Conservation (phyloP, 441 rosid genomes). For the Adansonia madagascariensis region DNA sequence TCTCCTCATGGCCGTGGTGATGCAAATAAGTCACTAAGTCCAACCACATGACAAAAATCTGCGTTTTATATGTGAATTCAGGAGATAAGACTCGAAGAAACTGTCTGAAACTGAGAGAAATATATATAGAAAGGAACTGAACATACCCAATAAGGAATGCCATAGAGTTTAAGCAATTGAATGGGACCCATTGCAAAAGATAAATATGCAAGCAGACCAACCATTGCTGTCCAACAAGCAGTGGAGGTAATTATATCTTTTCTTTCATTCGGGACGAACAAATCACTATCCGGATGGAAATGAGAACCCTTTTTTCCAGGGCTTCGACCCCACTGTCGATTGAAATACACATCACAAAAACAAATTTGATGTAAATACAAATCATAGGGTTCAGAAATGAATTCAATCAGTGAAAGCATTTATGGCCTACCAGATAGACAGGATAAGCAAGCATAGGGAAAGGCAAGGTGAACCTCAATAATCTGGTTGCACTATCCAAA, state of each 20-base stretch:
- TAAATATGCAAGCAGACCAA: constrained; percentile 47
- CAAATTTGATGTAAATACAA: neutral
- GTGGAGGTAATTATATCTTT: constrained; percentile 67
- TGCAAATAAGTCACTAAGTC: constrained; percentile 68
- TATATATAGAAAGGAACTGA: constrained; percentile 8
- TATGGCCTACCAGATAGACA: constrained; percentile 57
- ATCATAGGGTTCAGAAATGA: neutral
- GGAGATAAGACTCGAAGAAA: constrained; percentile 1
- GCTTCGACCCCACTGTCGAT: constrained; percentile 59
- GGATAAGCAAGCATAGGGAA: constrained; percentile 73
- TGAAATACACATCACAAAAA: neutral
- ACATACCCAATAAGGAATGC: constrained; percentile 55
- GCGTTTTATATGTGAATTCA: constrained; percentile 16
- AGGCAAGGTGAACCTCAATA: constrained; percentile 61
- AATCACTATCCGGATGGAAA: constrained; percentile 60
- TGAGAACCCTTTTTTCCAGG: constrained; percentile 76
- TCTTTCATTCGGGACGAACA: constrained; percentile 57
- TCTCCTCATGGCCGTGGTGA: constrained; percentile 68
- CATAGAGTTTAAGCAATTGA: constrained; percentile 65
- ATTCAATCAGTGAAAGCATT: too few species aligned
- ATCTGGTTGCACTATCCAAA: constrained; percentile 52
- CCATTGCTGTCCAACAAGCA: constrained; percentile 69
- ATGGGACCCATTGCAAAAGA: constrained; percentile 56
- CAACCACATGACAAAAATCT: constrained; percentile 68
- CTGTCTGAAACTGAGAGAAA: neutral